Evolutionary conservation across 257 asterid genomes (phyloP), one percentile per base, ranked within the genome.

Genomic region (Solanum lignicaule): DNA sequence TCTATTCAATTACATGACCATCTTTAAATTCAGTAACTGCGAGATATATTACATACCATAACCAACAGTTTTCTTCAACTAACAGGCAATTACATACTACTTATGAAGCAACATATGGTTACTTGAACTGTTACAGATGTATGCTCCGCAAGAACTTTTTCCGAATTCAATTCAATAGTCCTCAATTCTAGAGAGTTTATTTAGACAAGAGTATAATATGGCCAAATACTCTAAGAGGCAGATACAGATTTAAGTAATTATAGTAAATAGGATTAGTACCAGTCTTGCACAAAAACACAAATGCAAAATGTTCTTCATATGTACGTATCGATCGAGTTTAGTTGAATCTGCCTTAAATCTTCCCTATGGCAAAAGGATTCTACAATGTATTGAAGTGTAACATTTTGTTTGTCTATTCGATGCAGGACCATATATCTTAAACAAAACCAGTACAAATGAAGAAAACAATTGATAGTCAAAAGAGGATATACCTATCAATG

Each of bases 401-500:
- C 8, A 62, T 9, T 23, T 62, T 62, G 27, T 4, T 9, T 10
- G 31, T 23, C 66, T 20, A 9, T 23, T 4, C 25, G 29, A 4
- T 60, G 14, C 71, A 62, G 71, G 12, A 58, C 0, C 27, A 7
- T 20, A 20, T 58, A 5, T 58, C 0, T 18, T 55, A 7, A 2
- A 55, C n/a, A 18, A 52, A 55, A 18, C 65, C n/a, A 55, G 21
- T 6, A 18, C 2, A 31, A 27, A 69, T 29, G 1, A 29, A 73
- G 1, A 23, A 38, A 75, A 41, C 4, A 2, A 25, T 0, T 14
- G 84, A 79, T 43, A 25, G 15, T 41, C 32, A 41, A 41, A 78
- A 79, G 46, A 87, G 41, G 82, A 33, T 27, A 72, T 93, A 96
- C 99, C 99, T 94, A 91, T 94, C 96, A 9, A 96, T 92, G 5